phyloP scores from a whole-genome alignment of 176 grass and related monocot species.

The Triticum monococcum region DNA sequence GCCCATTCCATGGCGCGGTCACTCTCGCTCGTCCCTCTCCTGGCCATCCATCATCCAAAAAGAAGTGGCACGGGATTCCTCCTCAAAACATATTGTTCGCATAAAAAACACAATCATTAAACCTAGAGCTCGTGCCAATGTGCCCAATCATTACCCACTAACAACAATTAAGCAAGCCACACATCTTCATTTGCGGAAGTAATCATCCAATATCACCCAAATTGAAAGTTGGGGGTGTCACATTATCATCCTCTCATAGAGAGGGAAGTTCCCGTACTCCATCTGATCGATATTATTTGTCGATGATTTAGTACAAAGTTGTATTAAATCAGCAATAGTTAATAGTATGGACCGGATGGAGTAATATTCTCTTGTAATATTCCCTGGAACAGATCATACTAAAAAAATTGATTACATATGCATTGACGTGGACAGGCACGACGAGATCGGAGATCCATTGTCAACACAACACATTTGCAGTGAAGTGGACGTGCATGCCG shows the following conservation, averaged over 20 bases:
- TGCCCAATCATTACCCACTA: background rate
- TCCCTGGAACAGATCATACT: background rate
- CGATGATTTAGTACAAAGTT: no score
- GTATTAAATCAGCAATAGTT: no score
- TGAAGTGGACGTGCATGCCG: constrained; percentile 18
- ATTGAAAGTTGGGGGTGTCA: background rate
- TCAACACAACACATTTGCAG: background rate
- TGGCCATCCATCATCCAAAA: background rate
- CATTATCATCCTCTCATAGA: background rate
- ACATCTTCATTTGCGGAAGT: background rate
- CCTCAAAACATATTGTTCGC: background rate
- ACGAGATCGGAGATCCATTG: background rate
- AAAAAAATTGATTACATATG: background rate
- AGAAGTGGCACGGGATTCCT: background rate
- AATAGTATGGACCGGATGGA: no score
- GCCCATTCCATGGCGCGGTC: background rate
- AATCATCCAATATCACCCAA: background rate
- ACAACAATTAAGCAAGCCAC: background rate
- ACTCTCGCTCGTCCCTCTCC: background rate
- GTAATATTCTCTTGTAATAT: no score
- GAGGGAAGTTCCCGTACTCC: no score
- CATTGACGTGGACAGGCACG: background rate
- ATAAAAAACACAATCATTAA: constrained; percentile 12
- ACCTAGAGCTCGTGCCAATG: background rate
- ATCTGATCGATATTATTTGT: no score